Base-by-base conservation (phyloP, 1,139 yeast genomes). In the Blastobotrys elegans region DNA sequence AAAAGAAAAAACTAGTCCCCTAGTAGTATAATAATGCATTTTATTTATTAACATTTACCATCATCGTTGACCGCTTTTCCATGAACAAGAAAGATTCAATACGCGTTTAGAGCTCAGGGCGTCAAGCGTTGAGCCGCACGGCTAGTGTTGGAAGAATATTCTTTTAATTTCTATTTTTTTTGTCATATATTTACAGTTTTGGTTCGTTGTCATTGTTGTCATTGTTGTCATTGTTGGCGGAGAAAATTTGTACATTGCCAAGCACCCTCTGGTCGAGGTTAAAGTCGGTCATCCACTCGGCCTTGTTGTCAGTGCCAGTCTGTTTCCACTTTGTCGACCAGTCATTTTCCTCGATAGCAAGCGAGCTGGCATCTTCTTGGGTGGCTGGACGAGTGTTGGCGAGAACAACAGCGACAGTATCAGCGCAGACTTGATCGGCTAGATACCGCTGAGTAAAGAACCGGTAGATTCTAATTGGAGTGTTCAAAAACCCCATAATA, bases 321-420 rank as follows among this genome's bases (percentile, higher is more conserved):
- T 79, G 75, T 38, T 86, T 84, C 96, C 97, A 94, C 53, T 77
- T 75, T 53, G 71, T 70, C 20, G 97, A 97, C 99, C 99, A 94
- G 56, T 88, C 95, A 16, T 68, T 63, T 63, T 92, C 97, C 64
- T 94, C 98, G 37, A 72, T 80, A 33, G 67, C 66, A 8, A 82
- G 84, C 57, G 76, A 66, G 34, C 72, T 69, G 58, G 87, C 94
- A 4, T 59, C 61, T 43, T 71, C 70, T 44, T 63, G 62, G 46
- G 72, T 74, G 59, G 81, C 86, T 3, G 80, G 77, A 42, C 95
- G 71, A 32, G 76, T 67, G 21, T 72, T 62, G 45, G 77, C 77
- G 50, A 77, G 71, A 4, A 86, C 82, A 2, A 84, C 72, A 0
- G 79, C 77, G 33, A 80, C 72, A 36, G 75, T 71, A 31, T 72